Base-by-base conservation (phyloP, 164 flowering plant genomes). In the Piper longum region DNA sequence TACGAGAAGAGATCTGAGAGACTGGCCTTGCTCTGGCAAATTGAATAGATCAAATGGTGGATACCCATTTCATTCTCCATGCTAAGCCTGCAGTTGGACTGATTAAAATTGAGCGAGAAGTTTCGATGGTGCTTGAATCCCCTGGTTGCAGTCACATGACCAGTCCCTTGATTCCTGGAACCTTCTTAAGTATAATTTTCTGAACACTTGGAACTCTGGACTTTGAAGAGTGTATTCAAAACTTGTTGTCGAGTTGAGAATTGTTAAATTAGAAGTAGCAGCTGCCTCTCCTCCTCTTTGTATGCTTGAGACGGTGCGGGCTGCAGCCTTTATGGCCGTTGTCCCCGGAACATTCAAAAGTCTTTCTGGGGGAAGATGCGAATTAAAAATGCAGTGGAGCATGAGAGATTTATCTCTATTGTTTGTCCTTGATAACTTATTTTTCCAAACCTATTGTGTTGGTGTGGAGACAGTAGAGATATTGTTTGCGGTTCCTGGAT, bases 161-260 rank as follows among this genome's bases (percentile, higher is more conserved):
- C 69, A 69, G 78, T 77, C 78, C 85, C 84, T 77, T 82, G 84
- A 78, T 77, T 79, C 81, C 74, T 74, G 84, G 85, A 81, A 81
- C 80, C 86, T 81, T 82, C 84, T 80, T 75, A 72, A 77, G 66
- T 70, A 68, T 68, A 62, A 71, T 63, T 62, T 62, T 66, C 63
- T 73, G 65, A 67, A 68, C 62, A 66, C 81, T 78, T 81, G 61
- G 78, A 69, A 73, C 65, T 76, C 60, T 59, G 76, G 57, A 67
- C 79, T 73, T 2, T 43, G 26, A 48, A 2, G 52, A 48, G 52
- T 9, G 7, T 48, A 14, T 48, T 48, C 52, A 48, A 48, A 48
- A 12, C 2, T 3, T 1, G 14, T n/a, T 40, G 43, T 36, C 5
- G 7, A 36, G 13, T 18, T 26, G 36, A 26, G 36, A 17, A 13